phyloP scores from a whole-genome alignment of 768 basidiomycete genomes.

The Zangia roseola region DNA sequence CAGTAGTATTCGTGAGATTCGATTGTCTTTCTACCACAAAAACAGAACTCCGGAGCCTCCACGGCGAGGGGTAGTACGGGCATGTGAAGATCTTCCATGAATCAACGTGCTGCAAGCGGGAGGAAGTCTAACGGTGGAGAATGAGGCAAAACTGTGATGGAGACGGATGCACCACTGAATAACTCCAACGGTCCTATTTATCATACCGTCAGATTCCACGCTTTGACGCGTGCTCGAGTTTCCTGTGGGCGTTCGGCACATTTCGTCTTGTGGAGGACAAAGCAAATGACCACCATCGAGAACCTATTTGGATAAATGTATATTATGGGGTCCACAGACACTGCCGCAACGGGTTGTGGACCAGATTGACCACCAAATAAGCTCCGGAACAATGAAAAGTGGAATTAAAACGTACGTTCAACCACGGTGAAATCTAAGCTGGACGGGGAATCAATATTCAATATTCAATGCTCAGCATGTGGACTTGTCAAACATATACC shows the following conservation, averaged over 20 bases:
- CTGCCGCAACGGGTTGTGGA: constrained; percentile 6
- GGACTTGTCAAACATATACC: too few relatives aligned
- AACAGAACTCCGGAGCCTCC: constrained; percentile 20
- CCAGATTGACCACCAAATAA: neutral
- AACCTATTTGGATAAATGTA: neutral
- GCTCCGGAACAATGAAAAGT: neutral
- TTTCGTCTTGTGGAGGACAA: constrained; percentile 11
- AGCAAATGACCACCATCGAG: neutral
- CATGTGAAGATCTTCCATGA: constrained; percentile 1
- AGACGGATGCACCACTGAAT: neutral
- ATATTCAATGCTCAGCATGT: too few relatives aligned
- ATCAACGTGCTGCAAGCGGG: too few relatives aligned
- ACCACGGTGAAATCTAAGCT: too few relatives aligned
- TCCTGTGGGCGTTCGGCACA: constrained; percentile 2
- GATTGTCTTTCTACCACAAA: constrained; percentile 24
- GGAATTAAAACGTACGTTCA: neutral
- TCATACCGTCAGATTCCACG: neutral
- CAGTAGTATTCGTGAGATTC: constrained; percentile 30
- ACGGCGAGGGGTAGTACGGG: constrained; percentile 4
- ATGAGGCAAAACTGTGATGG: neutral
- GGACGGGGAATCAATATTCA: too few relatives aligned
- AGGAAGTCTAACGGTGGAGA: too few relatives aligned
- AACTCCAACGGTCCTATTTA: constrained; percentile 8
- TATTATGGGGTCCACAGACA: constrained; percentile 1
- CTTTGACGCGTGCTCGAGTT: constrained; percentile 5